Conservation (phyloP, 495 filamentous ascomycete genomes). For the Parmelia sp. region DNA sequence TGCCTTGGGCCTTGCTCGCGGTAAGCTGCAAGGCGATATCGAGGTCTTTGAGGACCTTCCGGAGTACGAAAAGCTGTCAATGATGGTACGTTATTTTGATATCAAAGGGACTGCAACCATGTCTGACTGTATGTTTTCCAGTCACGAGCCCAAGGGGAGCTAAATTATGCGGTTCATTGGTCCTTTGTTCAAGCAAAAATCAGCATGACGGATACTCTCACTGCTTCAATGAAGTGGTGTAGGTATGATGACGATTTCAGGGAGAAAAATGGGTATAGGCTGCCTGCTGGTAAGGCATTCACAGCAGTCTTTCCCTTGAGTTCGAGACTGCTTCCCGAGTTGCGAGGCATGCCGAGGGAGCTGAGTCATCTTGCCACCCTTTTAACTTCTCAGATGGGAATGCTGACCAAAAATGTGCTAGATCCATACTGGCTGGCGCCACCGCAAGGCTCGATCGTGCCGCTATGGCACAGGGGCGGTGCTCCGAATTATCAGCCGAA, state of each 20-base stretch:
- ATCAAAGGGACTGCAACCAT: neutral
- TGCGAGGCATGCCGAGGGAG: too few species aligned
- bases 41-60: conserved; percentile 27
- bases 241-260: conserved; percentile 27
- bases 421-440: conserved; percentile 32
- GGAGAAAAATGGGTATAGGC: conserved; percentile 24
- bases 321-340: too few species aligned
- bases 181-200: conserved; percentile 24
- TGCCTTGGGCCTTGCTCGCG: conserved; percentile 14
- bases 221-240: conserved; percentile 29
- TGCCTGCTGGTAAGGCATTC: conserved; percentile 18
- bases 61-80: conserved; percentile 27
- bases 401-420: neutral
- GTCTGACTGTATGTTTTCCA: neutral
- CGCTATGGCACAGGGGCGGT: conserved; percentile 30
- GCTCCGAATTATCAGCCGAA: conserved; percentile 31
- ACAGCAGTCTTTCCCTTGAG: too few species aligned
- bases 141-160: conserved; percentile 27
- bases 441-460: conserved; percentile 31
- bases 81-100: conserved; percentile 9
- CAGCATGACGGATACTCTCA: conserved; percentile 26
- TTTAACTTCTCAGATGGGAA: neutral
- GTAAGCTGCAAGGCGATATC: conserved; percentile 5
- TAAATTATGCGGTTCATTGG: conserved; percentile 29
- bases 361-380: too few species aligned